Base-by-base conservation (phyloP, 805 yeast genomes). In the Yueomyces sinensis region DNA sequence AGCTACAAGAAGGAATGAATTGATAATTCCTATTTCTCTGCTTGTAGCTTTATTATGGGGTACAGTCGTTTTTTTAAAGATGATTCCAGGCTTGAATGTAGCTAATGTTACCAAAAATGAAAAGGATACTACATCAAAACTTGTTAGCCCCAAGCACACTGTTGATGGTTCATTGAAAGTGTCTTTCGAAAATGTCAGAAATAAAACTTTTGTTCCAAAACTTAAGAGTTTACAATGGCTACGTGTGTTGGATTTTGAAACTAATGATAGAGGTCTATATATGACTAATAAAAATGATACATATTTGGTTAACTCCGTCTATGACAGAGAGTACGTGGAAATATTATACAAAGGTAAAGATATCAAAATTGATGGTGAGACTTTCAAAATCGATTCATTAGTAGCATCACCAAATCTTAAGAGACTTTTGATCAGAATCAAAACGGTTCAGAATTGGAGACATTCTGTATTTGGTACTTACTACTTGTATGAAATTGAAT, bases 181-280 rank as follows among this genome's bases (percentile, higher is more conserved):
- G 7, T 50, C 63, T 1, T 66, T 74, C 34, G 57, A 60, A 1
- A 59, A 62, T 29, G 58, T 65, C 3, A 65, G 89, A 42, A 68
- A 70, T 33, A 74, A 74, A 1, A 63, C 69, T 3, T 80, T 80
- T 44, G 40, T 50, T 0, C 78, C 91, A 0, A 54, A 59, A 13
- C 55, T 47, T 33, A 69, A 71, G 40, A 53, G 68, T 7, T 62
- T 83, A 23, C 89, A 80, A 52, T 83, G 94, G 94, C 70, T 82
- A 31, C 47, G 52, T 14, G 60, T 61, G 16, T 72, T 73, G 2
- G 63, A 63, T 17, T 69, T 78, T 0, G 47, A 58, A 9, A 41
- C 44, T 11, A 57, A 70, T 40, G 87, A 78, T 50, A 68, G 67
- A 38, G 94, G 94, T 4, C 68, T 82, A 6, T 83, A 69, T 50